Conservation (phyloP, 768 basidiomycete genomes). For the Serendipita sp. region DNA sequence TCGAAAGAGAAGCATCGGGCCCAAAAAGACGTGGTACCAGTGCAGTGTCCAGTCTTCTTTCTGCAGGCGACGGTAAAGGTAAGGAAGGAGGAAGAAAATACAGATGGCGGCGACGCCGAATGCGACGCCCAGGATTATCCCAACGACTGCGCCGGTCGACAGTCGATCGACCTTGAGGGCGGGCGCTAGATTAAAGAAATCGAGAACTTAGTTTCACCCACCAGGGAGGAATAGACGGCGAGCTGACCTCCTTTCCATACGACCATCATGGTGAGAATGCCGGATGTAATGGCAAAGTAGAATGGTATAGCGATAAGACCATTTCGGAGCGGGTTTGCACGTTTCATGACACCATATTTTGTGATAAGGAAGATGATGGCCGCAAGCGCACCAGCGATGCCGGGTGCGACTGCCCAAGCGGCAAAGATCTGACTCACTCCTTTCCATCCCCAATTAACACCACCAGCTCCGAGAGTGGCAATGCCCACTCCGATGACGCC, state of each 20-base stretch:
- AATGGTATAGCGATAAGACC: slow-evolving; percentile 21
- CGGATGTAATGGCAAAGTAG: slow-evolving; percentile 20
- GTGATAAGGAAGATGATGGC: slow-evolving; percentile 21
- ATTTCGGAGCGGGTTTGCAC: slow-evolving; percentile 20
- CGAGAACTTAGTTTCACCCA: not conserved
- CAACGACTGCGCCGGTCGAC: slow-evolving; percentile 17
- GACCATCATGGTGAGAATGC: slow-evolving; percentile 26
- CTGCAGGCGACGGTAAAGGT: slow-evolving; percentile 17
- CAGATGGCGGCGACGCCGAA: slow-evolving; percentile 21
- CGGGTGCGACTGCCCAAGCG: slow-evolving; percentile 19
- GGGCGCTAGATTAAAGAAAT: slow-evolving; percentile 14
- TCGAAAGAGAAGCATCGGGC: slow-evolving; percentile 25
- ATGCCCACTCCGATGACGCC: slow-evolving; percentile 28
- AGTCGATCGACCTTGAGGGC: slow-evolving; percentile 22
- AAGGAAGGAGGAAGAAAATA: slow-evolving; percentile 27
- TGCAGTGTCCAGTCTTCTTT: slow-evolving; percentile 12
- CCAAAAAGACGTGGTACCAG: slow-evolving; percentile 27
- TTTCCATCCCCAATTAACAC: slow-evolving; percentile 30
- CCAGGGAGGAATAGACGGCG: not conserved
- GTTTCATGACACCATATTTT: slow-evolving; percentile 22
- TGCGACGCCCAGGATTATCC: slow-evolving; percentile 24
- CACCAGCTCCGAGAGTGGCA: slow-evolving; percentile 22
- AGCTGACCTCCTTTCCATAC: slow-evolving; percentile 2
- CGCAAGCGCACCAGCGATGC: slow-evolving; percentile 23
- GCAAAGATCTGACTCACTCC: slow-evolving; percentile 25